Conservation (phyloP, 1,139 yeast genomes). For the Zygoascus hellenicus region DNA sequence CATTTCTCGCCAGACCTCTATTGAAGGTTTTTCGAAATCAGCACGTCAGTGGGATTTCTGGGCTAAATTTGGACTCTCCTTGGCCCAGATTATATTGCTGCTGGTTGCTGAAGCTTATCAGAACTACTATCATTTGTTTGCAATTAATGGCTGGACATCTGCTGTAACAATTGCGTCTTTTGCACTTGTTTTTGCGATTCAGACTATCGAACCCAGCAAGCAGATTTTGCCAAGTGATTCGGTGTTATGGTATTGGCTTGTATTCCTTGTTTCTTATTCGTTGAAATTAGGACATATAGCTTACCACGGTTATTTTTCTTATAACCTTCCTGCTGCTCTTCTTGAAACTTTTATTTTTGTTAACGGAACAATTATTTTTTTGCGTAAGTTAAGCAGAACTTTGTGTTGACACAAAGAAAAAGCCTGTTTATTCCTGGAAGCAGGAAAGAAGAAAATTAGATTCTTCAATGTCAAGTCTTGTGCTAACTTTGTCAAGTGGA, state of each 20-base stretch:
- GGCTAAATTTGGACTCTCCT: constrained; percentile 4
- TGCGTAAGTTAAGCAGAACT: too few relatives aligned
- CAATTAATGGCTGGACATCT: constrained; percentile 1
- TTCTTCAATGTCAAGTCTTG: background rate
- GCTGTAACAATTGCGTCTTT: constrained; percentile 6
- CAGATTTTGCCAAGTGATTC: constrained; percentile 57
- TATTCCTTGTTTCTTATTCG: constrained; percentile 40
- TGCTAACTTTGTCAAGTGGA: constrained; percentile 13
- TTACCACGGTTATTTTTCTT: constrained; percentile 5
- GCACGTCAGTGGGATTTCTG: constrained; percentile 14
- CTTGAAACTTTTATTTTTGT: constrained; percentile 9
- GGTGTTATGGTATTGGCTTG: constrained; percentile 67
- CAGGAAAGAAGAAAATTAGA: too few relatives aligned
- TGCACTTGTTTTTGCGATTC: constrained; percentile 46
- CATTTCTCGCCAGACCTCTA: background rate
- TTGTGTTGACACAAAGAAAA: too few relatives aligned
- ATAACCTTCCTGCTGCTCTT: background rate
- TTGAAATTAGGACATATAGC: constrained; percentile 39
- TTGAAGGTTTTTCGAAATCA: constrained; percentile 1
- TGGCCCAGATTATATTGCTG: constrained; percentile 1
- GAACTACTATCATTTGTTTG: constrained; percentile 6
- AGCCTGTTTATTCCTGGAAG: too few relatives aligned
- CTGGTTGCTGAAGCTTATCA: background rate
- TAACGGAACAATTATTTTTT: constrained; percentile 9
- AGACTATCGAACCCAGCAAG: constrained; percentile 66